A percentile compares a stretch with the other conserved stretches of the same genome.
Conservation (phyloP, 768 basidiomycete species). For the Coprinopsis cinerea region DNA sequence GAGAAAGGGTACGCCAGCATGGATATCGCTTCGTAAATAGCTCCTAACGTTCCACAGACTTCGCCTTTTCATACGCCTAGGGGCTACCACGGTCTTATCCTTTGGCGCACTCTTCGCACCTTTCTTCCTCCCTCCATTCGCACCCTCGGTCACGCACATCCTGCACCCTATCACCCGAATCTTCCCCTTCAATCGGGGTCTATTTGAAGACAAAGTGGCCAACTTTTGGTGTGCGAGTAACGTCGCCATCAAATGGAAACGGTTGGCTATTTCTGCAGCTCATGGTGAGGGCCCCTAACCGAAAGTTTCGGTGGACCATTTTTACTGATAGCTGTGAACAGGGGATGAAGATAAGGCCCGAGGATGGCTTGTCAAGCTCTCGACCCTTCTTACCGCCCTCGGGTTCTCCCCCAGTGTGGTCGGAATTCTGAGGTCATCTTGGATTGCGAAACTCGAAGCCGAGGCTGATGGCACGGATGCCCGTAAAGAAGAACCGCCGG, state of each 20-base stretch:
- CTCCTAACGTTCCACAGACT: constrained; percentile 19
- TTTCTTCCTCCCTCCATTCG: constrained; percentile 63
- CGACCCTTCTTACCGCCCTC: constrained; percentile 57
- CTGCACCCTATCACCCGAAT: constrained; percentile 71
- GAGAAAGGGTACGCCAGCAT: constrained; percentile 50
- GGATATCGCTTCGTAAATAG: neutral
- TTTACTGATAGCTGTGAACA: neutral
- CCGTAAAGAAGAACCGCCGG: constrained; percentile 27
- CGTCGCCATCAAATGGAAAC: constrained; percentile 76
- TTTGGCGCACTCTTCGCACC: constrained; percentile 74
- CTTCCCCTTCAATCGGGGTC: constrained; percentile 86
- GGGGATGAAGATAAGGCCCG: constrained; percentile 38
- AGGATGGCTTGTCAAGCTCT: constrained; percentile 53
- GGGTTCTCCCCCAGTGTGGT: constrained; percentile 64
- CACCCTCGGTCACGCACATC: constrained; percentile 37
- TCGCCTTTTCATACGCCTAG: constrained; percentile 63
- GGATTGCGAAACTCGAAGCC: constrained; percentile 14
- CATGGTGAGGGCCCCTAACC: neutral
- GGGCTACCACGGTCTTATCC: constrained; percentile 49
- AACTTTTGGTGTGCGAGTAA: constrained; percentile 98
- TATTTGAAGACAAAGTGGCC: constrained; percentile 95
- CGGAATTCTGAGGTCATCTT: constrained; percentile 33
- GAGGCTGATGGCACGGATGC: no score
- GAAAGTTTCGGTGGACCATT: neutral
- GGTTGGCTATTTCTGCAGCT: neutral